Conservation (phyloP, 1,139 yeast genomes). For the Taphrina pruni region DNA sequence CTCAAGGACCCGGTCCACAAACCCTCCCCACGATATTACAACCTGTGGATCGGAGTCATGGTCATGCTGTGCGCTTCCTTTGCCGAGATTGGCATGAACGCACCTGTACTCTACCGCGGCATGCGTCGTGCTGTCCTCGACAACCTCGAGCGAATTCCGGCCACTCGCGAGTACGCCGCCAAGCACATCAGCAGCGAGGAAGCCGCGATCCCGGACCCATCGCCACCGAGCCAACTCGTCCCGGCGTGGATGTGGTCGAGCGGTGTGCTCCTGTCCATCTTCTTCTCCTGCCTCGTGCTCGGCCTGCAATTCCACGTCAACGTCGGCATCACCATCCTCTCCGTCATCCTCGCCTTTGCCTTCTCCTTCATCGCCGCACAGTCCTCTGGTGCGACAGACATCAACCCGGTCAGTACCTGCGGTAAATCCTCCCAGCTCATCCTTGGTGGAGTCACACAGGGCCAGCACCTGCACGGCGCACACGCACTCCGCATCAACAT, state of each 20-base stretch:
- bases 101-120: conserved; percentile 31
- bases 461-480: conserved; percentile 33
- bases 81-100: conserved; percentile 42
- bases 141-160: conserved; percentile 29
- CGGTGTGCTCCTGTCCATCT: conserved; percentile 28
- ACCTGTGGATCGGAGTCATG: conserved; percentile 42
- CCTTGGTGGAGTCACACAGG: conserved; percentile 42
- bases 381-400: conserved; percentile 42
- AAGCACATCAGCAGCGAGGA: conserved; percentile 19
- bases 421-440: conserved; percentile 41
- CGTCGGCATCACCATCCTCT: conserved; percentile 38
- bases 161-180: conserved; percentile 24
- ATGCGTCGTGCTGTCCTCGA: conserved; percentile 26
- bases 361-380: conserved; percentile 43
- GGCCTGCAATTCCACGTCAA: conserved; percentile 35
- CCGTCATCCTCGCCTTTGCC: conserved; percentile 39
- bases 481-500: conserved; percentile 39
- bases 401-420: conserved; percentile 43
- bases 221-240: conserved; percentile 36
- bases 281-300: conserved; percentile 42
- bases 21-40: conserved; percentile 43
- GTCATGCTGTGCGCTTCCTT: conserved; percentile 43
- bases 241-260: conserved; percentile 42
- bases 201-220: conserved; percentile 33
- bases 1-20: conserved; percentile 33